Conservation (phyloP, 2,329 filamentous ascomycete species). For the Ceratocystis diversiconidia region DNA sequence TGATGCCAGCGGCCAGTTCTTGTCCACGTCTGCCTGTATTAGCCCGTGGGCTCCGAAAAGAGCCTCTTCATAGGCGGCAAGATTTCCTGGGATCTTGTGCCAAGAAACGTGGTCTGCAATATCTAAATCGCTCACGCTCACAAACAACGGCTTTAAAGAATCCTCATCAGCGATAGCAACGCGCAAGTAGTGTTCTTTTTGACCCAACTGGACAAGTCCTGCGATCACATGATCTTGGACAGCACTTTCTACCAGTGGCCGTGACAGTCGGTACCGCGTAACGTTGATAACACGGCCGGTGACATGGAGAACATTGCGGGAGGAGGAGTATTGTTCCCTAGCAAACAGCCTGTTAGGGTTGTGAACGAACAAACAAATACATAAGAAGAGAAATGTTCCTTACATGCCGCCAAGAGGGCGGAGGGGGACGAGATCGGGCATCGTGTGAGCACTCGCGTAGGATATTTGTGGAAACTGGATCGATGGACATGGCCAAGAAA, state of each 20-base stretch:
- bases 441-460: not conserved
- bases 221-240: not conserved
- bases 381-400: not conserved
- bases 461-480: not conserved
- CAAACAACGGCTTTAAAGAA: conserved; percentile 31
- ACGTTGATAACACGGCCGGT: conserved; percentile 35
- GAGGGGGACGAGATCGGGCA: not conserved
- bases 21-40: conserved; percentile 25
- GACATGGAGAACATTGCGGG: conserved; percentile 33
- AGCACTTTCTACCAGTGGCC: not conserved
- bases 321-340: conserved; percentile 34
- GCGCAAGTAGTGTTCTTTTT: conserved; percentile 29
- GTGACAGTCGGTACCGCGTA: conserved; percentile 28
- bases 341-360: not conserved
- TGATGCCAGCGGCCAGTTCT: conserved; percentile 28
- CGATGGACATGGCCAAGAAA: too few relatives aligned
- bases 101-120: conserved; percentile 32
- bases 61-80: conserved; percentile 24
- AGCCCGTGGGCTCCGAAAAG: conserved; percentile 3
- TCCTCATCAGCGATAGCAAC: conserved; percentile 35
- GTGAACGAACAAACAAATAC: not conserved
- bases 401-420: conserved; percentile 15
- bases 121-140: conserved; percentile 30
- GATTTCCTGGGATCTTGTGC: conserved; percentile 20
- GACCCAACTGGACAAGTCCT: not conserved